Percentiles rank a stretch among this genome's conserved stretches.
phyloP scores from a whole-genome alignment of 805 yeast genomes.

The Hanseniaspora lachancei region DNA sequence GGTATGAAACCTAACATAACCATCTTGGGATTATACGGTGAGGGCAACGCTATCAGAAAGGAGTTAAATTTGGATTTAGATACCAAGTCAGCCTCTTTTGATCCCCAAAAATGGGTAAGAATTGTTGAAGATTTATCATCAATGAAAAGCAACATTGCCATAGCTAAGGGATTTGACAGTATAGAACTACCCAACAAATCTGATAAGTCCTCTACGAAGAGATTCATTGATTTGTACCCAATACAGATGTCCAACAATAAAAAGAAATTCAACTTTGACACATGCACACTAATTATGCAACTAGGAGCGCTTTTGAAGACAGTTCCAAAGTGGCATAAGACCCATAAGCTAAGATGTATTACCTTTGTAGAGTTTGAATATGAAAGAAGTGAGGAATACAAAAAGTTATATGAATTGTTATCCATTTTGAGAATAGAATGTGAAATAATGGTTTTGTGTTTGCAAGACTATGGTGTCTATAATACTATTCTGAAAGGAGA shows the following conservation, averaged over 20 bases:
- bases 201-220: slow-evolving; percentile 23
- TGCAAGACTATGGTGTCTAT: slow-evolving; percentile 48
- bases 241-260: slow-evolving; percentile 89
- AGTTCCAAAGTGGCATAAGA: slow-evolving; percentile 81
- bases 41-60: background rate
- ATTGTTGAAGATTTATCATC: slow-evolving; percentile 78
- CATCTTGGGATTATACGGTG: slow-evolving; percentile 54
- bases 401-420: slow-evolving; percentile 49
- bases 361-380: slow-evolving; percentile 71
- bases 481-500: slow-evolving; percentile 67
- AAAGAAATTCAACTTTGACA: slow-evolving; percentile 82
- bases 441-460: slow-evolving; percentile 57
- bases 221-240: slow-evolving; percentile 80
- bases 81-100: slow-evolving; percentile 64
- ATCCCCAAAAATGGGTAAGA: slow-evolving; percentile 78
- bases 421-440: slow-evolving; percentile 77
- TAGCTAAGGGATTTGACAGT: slow-evolving; percentile 73
- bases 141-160: slow-evolving; percentile 83
- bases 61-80: slow-evolving; percentile 38
- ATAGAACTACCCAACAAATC: slow-evolving; percentile 47
- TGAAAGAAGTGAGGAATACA: slow-evolving; percentile 60
- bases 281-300: slow-evolving; percentile 85
- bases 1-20: slow-evolving; percentile 97
- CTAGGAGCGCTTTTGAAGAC: slow-evolving; percentile 86
- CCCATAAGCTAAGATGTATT: slow-evolving; percentile 64